Base-by-base conservation (phyloP, 768 basidiomycete species). In the Ramaria rubella region DNA sequence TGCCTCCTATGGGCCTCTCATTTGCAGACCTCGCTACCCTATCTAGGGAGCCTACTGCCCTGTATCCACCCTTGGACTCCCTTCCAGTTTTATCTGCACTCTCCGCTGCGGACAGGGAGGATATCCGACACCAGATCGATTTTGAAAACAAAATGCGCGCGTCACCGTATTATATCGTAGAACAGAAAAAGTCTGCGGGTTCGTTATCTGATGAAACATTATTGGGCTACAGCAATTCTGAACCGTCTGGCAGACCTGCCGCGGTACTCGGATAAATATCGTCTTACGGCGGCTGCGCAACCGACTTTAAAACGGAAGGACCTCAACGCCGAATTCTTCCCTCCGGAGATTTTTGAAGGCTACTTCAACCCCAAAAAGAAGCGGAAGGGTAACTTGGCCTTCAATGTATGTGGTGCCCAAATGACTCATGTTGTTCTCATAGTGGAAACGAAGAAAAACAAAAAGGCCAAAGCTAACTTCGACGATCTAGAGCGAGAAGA, bases 241-340 rank as follows among this genome's bases (percentile, higher is more conserved):
- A 58, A 42, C 48, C 34, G 14, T 55, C 8, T 38, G 59, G 24
- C 62, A 88, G 90, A 90, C 42, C 70, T 92, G 4, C 81, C 86
- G 42, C 82, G 87, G 27, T 93, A 90, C 67, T 90, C 88, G 17
- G 90, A 93, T 70, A 89, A 87, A 69, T 90, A 91, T 67, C 78
- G 84, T 6, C 81, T 84, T 2, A 82, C 82, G 7, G 67, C 73
- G 5, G 64, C 76, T 6, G 76, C 78, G 1, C 83, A 83, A 56
- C 87, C 89, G 11, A 73, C 78, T 36, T 74, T 93, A 58, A 86
- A 84, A 66, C 77, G 81, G 49, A 82, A 78, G 61, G 83, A 88
- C 26, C 71, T 93, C 3, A 80, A 90, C 59, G 77, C 79, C 54
- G 79, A 85, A 0, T 91, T 89, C 73, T 93, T 93, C 62, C 90